Percentiles rank a stretch among this genome's conserved stretches.
Evolutionary conservation across 768 basidiomycete species (phyloP).

Genomic region (Boletus subparvulus): DNA sequence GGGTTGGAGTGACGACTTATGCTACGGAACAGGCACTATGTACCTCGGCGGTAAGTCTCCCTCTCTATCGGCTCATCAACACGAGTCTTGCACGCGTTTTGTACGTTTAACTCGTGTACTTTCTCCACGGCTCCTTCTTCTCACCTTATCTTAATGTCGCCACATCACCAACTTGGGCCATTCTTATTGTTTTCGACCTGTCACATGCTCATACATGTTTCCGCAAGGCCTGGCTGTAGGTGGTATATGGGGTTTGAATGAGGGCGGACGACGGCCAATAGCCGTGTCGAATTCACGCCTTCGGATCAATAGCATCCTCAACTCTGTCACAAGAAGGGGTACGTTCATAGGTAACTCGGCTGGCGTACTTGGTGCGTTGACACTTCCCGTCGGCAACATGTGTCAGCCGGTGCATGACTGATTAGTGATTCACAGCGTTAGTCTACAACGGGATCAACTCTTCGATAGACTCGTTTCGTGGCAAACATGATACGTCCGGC

Average conservation of each 20-base stretch:
- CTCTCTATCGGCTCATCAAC: constrained; percentile 57
- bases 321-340: constrained; percentile 94
- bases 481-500: constrained; percentile 87
- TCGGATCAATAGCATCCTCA: constrained; percentile 95
- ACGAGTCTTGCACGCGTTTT: constrained; percentile 45
- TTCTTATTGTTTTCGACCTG: constrained; percentile 77
- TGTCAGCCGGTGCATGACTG: constrained; percentile 36
- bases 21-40: constrained; percentile 98
- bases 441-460: constrained; percentile 97
- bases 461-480: constrained; percentile 82
- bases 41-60: constrained; percentile 88
- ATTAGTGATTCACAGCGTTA: constrained; percentile 61
- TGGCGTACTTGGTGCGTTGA: constrained; percentile 87
- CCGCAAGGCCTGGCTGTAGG: constrained; percentile 88
- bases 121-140: constrained; percentile 46
- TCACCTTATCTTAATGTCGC: constrained; percentile 68
- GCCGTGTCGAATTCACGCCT: constrained; percentile 83
- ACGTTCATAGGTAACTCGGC: constrained; percentile 98
- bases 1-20: constrained; percentile 99
- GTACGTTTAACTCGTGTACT: constrained; percentile 51
- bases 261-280: constrained; percentile 86
- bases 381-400: constrained; percentile 31
- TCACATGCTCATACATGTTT: constrained; percentile 72
- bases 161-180: constrained; percentile 53
- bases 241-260: constrained; percentile 93